These are phyloP conservation scores for Fraxinus nigra DNA, from an alignment of 305 asterid species.

Conservation along the genomic window DNA sequence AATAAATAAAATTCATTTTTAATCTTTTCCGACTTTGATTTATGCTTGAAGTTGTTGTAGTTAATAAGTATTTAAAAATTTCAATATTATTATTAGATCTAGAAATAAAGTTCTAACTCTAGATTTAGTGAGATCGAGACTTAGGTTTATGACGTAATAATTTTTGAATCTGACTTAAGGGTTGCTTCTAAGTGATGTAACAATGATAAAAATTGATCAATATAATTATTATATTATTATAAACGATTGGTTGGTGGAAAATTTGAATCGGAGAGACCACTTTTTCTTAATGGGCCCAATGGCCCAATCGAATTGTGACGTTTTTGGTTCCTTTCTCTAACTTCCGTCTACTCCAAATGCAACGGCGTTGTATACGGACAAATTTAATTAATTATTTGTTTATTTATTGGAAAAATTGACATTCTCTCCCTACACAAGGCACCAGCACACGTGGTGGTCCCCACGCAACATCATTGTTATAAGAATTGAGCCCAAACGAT, in stretches of 20 bases:
- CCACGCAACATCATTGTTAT: background rate
- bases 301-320: background rate
- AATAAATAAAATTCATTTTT: background rate
- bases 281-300: background rate
- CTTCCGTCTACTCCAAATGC: background rate
- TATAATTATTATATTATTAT: background rate
- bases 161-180: background rate
- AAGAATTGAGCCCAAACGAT: background rate
- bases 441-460: background rate
- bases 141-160: background rate
- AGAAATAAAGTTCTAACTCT: background rate
- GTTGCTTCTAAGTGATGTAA: conserved; percentile 4
- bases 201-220: background rate
- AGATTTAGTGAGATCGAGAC: background rate
- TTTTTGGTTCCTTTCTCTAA: background rate
- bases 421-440: background rate
- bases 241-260: background rate
- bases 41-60: background rate
- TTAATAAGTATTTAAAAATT: too few relatives aligned
- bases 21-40: background rate
- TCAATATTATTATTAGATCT: background rate
- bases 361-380: conserved; percentile 14
- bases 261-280: background rate
- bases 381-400: background rate
- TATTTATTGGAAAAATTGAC: background rate